phyloP scores from a whole-genome alignment of 2,329 filamentous ascomycete species.

The Gremmenia infestans region DNA sequence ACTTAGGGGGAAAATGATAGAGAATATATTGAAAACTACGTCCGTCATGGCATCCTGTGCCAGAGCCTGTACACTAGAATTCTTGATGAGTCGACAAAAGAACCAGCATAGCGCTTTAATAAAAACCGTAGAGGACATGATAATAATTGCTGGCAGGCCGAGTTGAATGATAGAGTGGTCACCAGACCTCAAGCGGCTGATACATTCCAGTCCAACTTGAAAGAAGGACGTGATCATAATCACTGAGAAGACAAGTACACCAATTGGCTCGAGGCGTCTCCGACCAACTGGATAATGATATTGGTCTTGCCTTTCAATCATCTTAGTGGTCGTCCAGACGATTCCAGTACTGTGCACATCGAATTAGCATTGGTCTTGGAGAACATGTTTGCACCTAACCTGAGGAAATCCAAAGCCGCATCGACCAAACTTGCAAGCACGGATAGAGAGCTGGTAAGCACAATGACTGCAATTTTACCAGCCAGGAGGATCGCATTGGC shows the following conservation, averaged over 20 bases:
- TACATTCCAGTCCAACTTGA: slow-evolving; percentile 57
- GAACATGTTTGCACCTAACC: not conserved
- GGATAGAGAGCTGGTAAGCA: slow-evolving; percentile 53
- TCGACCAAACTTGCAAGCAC: slow-evolving; percentile 58
- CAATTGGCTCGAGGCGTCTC: slow-evolving; percentile 53
- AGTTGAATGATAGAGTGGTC: slow-evolving; percentile 45
- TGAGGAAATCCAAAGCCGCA: slow-evolving; percentile 53
- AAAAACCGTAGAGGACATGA: slow-evolving; percentile 52
- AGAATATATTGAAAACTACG: slow-evolving; percentile 60
- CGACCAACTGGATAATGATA: slow-evolving; percentile 51
- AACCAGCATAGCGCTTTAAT: slow-evolving; percentile 58
- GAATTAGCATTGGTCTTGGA: not conserved
- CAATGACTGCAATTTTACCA: slow-evolving; percentile 50
- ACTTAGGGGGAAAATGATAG: slow-evolving; percentile 53
- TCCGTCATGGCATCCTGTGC: slow-evolving; percentile 61
- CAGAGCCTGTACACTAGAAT: slow-evolving; percentile 58
- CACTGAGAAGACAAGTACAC: slow-evolving; percentile 58
- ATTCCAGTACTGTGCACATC: slow-evolving; percentile 46
- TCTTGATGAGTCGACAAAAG: slow-evolving; percentile 54
- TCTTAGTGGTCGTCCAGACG: slow-evolving; percentile 53
- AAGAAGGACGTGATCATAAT: slow-evolving; percentile 60
- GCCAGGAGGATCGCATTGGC: slow-evolving; percentile 53
- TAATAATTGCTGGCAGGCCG: slow-evolving; percentile 48
- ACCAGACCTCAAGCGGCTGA: slow-evolving; percentile 48
- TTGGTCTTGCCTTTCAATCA: slow-evolving; percentile 44